Conservation (phyloP, 305 asterid genomes). For the Fraxinus dipetala region DNA sequence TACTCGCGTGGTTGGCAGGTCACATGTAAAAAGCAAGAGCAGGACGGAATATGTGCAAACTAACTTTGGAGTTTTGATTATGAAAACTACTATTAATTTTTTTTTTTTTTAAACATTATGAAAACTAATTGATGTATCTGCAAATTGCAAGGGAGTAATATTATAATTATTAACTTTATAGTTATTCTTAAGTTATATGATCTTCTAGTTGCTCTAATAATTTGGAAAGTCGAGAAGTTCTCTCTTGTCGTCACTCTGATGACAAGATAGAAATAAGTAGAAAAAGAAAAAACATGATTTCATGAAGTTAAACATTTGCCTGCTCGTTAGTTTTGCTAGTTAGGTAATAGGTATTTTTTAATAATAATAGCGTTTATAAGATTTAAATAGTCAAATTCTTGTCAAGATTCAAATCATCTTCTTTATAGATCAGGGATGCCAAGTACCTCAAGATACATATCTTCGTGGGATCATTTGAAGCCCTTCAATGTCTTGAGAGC, state of each 20-base stretch:
- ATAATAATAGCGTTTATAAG: too few relatives aligned
- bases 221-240: background rate
- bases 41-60: background rate
- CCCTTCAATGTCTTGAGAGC: background rate
- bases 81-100: too few relatives aligned
- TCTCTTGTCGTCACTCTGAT: background rate
- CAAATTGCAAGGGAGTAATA: background rate
- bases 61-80: background rate
- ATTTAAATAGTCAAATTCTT: background rate
- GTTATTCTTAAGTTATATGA: background rate
- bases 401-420: background rate
- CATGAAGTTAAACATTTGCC: background rate
- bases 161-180: background rate
- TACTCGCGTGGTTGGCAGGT: background rate
- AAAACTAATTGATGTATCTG: background rate
- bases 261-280: background rate
- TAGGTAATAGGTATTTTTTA: too few relatives aligned
- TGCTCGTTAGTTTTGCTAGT: too few relatives aligned
- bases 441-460: background rate
- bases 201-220: background rate
- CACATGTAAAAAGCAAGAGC: background rate
- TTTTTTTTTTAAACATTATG: too few relatives aligned
- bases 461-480: background rate
- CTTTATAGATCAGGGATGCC: background rate
- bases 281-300: too few relatives aligned